Evolutionary conservation across 495 filamentous ascomycete genomes (phyloP).

Genomic region (Penicillium bovifimosum): DNA sequence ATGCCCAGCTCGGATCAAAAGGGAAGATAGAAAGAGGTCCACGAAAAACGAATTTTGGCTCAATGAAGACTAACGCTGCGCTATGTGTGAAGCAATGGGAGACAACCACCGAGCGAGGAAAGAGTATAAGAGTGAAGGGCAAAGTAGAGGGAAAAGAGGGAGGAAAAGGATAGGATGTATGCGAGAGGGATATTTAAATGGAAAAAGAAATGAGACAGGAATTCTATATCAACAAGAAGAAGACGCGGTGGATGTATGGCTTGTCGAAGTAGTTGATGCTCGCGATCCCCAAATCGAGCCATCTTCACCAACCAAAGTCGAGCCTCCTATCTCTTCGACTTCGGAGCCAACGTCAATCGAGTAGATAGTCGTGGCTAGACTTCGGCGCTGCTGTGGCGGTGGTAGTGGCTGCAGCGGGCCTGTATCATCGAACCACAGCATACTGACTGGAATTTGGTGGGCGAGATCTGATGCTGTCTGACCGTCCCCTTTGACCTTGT

Average conservation of each 20-base stretch:
- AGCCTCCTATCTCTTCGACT: constrained; percentile 4
- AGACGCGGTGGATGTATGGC: constrained; percentile 1
- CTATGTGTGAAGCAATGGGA: no score
- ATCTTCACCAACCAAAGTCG: constrained; percentile 12
- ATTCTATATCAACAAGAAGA: background rate
- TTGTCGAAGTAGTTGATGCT: constrained; percentile 4
- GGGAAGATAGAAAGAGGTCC: no score
- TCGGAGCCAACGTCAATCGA: constrained; percentile 14
- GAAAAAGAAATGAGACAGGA: no score
- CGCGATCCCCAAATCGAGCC: constrained; percentile 4
- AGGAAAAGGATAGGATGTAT: no score
- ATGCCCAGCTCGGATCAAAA: no score
- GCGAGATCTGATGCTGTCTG: constrained; percentile 25
- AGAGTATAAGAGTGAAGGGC: background rate
- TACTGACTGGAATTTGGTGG: constrained; percentile 18
- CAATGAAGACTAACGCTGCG: no score
- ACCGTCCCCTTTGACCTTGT: constrained; percentile 1
- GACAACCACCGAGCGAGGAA: no score
- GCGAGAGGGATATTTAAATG: background rate
- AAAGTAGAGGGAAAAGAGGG: background rate
- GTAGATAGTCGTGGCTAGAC: constrained; percentile 18
- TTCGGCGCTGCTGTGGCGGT: background rate
- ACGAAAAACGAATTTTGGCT: no score
- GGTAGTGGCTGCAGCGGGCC: constrained; percentile 20
- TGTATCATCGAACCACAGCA: constrained; percentile 21